Conservation (phyloP, 306 rosid genomes). For the Dicorynia guianensis region DNA sequence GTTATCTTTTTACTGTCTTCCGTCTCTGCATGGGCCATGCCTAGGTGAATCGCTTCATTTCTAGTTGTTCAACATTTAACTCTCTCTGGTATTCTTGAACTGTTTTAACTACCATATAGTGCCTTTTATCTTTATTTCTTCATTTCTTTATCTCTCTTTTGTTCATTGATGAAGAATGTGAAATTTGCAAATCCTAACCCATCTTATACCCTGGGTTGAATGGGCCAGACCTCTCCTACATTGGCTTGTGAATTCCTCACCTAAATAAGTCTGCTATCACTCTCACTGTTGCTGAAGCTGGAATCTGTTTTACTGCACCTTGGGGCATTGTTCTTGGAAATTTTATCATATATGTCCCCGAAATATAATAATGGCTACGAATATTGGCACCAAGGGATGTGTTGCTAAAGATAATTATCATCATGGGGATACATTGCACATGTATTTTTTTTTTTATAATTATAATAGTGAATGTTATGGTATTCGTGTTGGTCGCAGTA, state of each 20-base stretch:
- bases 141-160: background rate
- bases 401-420: conserved; percentile 1
- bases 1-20: conserved; percentile 7
- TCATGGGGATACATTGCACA: background rate
- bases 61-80: background rate
- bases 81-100: background rate
- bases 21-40: conserved; percentile 9
- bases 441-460: background rate
- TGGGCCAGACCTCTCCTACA: background rate
- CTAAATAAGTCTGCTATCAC: too few relatives aligned
- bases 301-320: conserved; percentile 10
- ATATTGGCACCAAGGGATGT: background rate
- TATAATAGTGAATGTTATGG: background rate
- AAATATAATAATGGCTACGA: background rate
- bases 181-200: too few relatives aligned
- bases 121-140: conserved; percentile 8
- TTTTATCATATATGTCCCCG: background rate
- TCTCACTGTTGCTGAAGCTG: background rate
- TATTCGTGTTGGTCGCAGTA: background rate
- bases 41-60: background rate
- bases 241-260: too few relatives aligned
- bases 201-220: too few relatives aligned
- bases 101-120: too few relatives aligned
- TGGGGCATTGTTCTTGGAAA: background rate
- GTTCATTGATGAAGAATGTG: background rate